These are phyloP conservation scores for Aureobasidium zeae DNA, from an alignment of 2,329 filamentous ascomycete genomes.

Conservation along the genomic window DNA sequence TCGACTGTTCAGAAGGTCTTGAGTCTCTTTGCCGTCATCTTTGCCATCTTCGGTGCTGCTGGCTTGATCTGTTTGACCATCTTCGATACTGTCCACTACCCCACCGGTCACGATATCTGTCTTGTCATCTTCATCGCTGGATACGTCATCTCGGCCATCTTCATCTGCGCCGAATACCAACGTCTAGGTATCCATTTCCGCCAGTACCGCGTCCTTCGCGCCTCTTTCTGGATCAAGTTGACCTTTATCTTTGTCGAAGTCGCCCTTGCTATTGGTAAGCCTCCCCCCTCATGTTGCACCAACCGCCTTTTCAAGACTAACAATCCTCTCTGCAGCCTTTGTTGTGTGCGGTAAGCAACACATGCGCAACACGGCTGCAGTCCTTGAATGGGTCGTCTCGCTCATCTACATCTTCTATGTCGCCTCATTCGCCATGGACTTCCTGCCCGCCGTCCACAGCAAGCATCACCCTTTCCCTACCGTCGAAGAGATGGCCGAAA, in stretches of 20 bases:
- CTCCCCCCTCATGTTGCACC: neutral
- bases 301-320: too few relatives aligned
- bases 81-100: slow-evolving; percentile 70
- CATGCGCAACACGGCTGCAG: slow-evolving; percentile 57
- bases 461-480: slow-evolving; percentile 34
- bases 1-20: slow-evolving; percentile 54
- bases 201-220: slow-evolving; percentile 60
- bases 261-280: slow-evolving; percentile 49
- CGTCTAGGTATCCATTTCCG: slow-evolving; percentile 73
- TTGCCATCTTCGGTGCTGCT: slow-evolving; percentile 63
- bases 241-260: slow-evolving; percentile 74
- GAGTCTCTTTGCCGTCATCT: slow-evolving; percentile 51
- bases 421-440: slow-evolving; percentile 77
- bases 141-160: slow-evolving; percentile 76
- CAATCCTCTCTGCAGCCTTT: slow-evolving; percentile 56
- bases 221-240: slow-evolving; percentile 83
- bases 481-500: slow-evolving; percentile 33
- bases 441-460: slow-evolving; percentile 65
- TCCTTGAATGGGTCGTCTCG: slow-evolving; percentile 71
- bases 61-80: slow-evolving; percentile 77
- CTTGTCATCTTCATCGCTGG: slow-evolving; percentile 74
- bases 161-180: slow-evolving; percentile 85
- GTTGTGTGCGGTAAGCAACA: slow-evolving; percentile 43
- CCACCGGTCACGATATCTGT: slow-evolving; percentile 62
- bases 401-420: slow-evolving; percentile 85